These are phyloP conservation scores for Dendrobium chrysotoxum DNA, from an alignment of 106 monocot species.

Conservation along the genomic window DNA sequence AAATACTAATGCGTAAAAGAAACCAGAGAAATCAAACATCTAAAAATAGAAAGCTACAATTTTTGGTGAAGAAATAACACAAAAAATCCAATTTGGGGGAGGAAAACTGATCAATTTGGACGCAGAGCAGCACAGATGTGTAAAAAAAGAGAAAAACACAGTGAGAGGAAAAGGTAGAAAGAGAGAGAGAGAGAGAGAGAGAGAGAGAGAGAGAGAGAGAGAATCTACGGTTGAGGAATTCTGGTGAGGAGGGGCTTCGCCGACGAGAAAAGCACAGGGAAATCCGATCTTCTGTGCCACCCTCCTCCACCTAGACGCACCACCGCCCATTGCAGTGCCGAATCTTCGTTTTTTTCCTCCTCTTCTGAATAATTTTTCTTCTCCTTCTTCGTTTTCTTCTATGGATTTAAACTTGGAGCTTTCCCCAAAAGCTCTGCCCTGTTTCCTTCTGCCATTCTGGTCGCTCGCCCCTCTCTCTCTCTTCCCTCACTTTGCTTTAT, in stretches of 20 bases:
- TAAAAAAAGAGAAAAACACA: background rate
- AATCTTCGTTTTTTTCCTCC: background rate
- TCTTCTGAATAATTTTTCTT: background rate
- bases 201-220: background rate
- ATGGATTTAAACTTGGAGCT: background rate
- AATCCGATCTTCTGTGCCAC: conserved; percentile 39
- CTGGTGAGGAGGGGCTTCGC: conserved; percentile 4
- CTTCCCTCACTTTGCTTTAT: background rate
- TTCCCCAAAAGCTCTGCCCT: background rate
- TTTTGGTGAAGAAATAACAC: background rate
- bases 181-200: background rate
- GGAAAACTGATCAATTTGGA: background rate
- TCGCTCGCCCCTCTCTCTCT: background rate
- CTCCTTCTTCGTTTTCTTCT: conserved; percentile 12
- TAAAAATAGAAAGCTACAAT: background rate
- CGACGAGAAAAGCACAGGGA: conserved; percentile 50
- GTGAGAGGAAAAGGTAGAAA: background rate
- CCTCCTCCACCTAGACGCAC: conserved; percentile 39
- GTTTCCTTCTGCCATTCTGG: background rate
- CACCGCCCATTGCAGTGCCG: conserved; percentile 26
- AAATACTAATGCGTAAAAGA: background rate
- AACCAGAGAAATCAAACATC: background rate
- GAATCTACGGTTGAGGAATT: conserved; percentile 14
- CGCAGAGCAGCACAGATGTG: background rate
- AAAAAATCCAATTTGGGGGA: background rate